Base-by-base conservation (phyloP, 2,329 filamentous ascomycete genomes). In the Alternaria metachromatica region DNA sequence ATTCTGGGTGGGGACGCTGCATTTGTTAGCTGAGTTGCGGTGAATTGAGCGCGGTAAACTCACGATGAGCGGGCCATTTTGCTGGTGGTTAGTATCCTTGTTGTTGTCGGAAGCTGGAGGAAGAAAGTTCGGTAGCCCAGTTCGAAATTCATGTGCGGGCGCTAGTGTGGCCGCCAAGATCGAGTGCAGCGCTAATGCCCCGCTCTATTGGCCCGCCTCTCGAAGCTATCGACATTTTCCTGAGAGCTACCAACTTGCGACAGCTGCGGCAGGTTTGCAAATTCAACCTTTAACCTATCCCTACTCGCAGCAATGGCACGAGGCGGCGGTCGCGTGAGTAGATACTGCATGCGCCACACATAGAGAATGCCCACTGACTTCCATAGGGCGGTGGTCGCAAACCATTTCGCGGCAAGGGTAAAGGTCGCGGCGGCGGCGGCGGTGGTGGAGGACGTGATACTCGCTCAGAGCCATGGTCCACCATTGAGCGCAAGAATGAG, bases 1-100 rank as follows among this genome's bases (percentile, higher is more conserved):
- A 85, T 98, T 93, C 85, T 94, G 86, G 85, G 94, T 96, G 78
- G 96, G 93, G 81, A 97, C 92, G 86, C 90, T 90, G 66, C 4
- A 46, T 5, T n/a, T 28, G 50, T 64, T 60, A 62, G 60, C 13
- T 45, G 21, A 10, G 9, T 10, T 23, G 41, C 41, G 26, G 33
- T 20, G 11, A 23, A 18, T 10, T 11, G 33, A 28, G 26, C 3
- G 10, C 37, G 18, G 21, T 21, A 33, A 30, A 73, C 77, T 64
- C 74, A 79, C 77, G 76, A 73, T 66, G 72, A 74, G 69, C 74
- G 74, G 72, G 76, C 75, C 76, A 78, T 78, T 77, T 66, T 76
- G 72, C 72, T 77, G 76, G 67, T 74, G 71, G 73, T 76, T 77
- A 77, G 76, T 77, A 68, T 68, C 63, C 66, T 67, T 72, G 69